These are phyloP conservation scores for Groenewaldozyma salmanticensis DNA, from an alignment of 805 yeast species.

Conservation along the genomic window DNA sequence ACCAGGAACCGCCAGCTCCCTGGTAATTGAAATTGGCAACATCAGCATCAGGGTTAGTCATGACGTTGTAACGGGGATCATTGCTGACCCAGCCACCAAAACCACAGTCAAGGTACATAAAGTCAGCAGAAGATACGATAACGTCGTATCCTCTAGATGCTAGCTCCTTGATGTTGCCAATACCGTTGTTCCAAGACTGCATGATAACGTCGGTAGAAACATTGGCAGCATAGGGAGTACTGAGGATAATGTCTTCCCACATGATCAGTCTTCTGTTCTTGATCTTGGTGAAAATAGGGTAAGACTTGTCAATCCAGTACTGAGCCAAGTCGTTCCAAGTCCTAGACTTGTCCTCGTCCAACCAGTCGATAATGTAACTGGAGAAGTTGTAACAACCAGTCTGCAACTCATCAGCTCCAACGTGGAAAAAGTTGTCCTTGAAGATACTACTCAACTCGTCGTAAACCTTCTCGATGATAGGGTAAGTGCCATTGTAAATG, in stretches of 20 bases:
- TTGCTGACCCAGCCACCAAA: conserved; percentile 29
- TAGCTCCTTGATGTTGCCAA: conserved; percentile 20
- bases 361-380: conserved; percentile 21
- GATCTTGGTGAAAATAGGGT: conserved; percentile 25
- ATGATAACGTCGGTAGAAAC: conserved; percentile 28
- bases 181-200: conserved; percentile 28
- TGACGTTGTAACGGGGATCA: conserved; percentile 26
- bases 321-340: conserved; percentile 26
- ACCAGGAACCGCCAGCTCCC: conserved; percentile 30
- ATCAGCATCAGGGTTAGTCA: conserved; percentile 14
- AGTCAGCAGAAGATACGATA: conserved; percentile 27
- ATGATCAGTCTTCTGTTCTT: conserved; percentile 26
- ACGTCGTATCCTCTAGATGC: conserved; percentile 30
- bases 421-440: conserved; percentile 30
- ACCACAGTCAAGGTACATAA: conserved; percentile 34
- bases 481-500: conserved; percentile 24
- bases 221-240: conserved; percentile 20
- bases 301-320: conserved; percentile 28
- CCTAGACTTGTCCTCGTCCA: conserved; percentile 14
- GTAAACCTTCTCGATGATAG: conserved; percentile 26
- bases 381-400: conserved; percentile 27
- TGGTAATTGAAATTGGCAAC: conserved; percentile 25
- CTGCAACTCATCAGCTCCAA: conserved; percentile 32
- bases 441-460: conserved; percentile 27
- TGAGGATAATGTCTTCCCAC: conserved; percentile 33